Evolutionary conservation across 1,284 basidiomycete genomes (phyloP), one percentile per base, ranked within the genome.

Genomic region (Cryptococcus sp.): DNA sequence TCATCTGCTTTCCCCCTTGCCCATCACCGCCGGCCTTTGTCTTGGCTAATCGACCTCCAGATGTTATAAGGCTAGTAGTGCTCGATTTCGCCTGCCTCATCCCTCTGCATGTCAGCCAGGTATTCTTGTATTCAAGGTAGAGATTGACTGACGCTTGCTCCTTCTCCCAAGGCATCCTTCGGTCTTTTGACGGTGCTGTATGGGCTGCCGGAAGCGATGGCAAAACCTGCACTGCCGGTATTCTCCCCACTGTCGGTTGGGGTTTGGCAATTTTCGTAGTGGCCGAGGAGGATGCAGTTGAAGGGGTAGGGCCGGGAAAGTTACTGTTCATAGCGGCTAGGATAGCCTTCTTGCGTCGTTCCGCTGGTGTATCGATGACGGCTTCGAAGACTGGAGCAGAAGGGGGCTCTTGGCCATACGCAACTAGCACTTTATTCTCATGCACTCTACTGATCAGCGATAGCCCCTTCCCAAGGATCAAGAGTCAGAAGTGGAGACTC

Each of bases 161-260:
- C 18, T 59, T 57, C 24, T 71, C 66, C 69, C 69, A 71, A 3
- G 69, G 69, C 41, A 65, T 39, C 5, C 52, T 35, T 32, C 69
- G 43, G 41, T 69, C 69, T 45, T 53, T 62, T 9, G 48, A 10
- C 14, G 45, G 28, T 10, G 21, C 12, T 12, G 7, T 38, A 14
- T 19, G 0, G 23, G 19, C 23, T 24, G 19, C 43, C 21, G 14
- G 53, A 23, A 58, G 25, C 14, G 35, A 45, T 10, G 54, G 56
- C 22, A 53, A 35, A 26, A 44, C 38, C 34, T 52, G 48, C n/a
- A 36, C 42, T n/a, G 45, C 45, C 12, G 41, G 47, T 39, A 23
- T 32, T 32, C 33, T 43, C 38, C 33, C 39, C 43, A 45, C 42
- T 11, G 38, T 31, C 18, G 49, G 25, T 7, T 32, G 14, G 24